Percentiles rank a stretch among this genome's conserved stretches.
These are phyloP conservation scores for Oehlia diaphana DNA, from an alignment of 192 early-diverging fungal species.

Conservation along the genomic window DNA sequence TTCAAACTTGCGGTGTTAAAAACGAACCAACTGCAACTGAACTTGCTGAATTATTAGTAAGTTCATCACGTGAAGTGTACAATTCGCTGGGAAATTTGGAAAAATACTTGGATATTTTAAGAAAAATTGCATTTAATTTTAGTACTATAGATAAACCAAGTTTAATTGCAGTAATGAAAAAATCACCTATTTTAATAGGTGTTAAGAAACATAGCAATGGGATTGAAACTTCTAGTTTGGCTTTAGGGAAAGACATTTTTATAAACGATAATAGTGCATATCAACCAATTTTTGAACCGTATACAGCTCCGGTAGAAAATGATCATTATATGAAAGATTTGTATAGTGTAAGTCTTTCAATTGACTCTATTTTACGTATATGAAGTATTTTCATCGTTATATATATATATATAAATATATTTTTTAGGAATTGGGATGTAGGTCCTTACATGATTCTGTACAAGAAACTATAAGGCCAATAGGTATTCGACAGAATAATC, in stretches of 20 bases:
- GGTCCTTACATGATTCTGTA: constrained; percentile 64
- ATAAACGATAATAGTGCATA: constrained; percentile 77
- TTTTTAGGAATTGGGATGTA: constrained; percentile 55
- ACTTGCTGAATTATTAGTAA: constrained; percentile 62
- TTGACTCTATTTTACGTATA: neutral
- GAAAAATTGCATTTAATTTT: constrained; percentile 71
- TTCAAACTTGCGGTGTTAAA: constrained; percentile 81
- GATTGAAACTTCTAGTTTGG: constrained; percentile 51
- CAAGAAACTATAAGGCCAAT: constrained; percentile 49
- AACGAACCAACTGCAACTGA: constrained; percentile 76
- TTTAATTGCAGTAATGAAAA: constrained; percentile 61
- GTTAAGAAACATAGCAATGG: constrained; percentile 43
- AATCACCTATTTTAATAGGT: constrained; percentile 66
- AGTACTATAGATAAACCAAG: constrained; percentile 43
- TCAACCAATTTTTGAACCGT: constrained; percentile 71
- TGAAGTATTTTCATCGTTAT: too few species aligned
- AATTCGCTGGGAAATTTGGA: constrained; percentile 54
- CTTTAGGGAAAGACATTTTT: constrained; percentile 67
- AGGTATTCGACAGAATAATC: constrained; percentile 47
- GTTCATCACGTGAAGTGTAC: constrained; percentile 57
- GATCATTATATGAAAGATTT: too few species aligned
- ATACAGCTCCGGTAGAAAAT: constrained; percentile 26
- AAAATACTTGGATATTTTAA: constrained; percentile 67
- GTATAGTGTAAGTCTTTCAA: too few species aligned
- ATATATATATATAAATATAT: too few species aligned